Percentiles rank a stretch among this genome's conserved stretches.
phyloP scores from a whole-genome alignment of 345 rosid genomes.

The Fremontodendron californicum region DNA sequence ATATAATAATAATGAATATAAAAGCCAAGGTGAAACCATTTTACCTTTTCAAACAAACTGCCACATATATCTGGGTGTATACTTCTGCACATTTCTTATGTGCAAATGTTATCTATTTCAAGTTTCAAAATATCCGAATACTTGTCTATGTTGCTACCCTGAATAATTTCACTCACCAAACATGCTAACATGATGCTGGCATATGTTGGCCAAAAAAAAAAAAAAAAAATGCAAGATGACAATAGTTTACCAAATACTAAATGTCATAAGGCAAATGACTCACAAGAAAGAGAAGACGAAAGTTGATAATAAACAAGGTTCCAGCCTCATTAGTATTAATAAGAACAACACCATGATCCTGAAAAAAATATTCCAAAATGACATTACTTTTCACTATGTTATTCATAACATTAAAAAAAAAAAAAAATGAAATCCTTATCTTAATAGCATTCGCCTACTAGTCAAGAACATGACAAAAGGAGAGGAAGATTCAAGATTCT shows the following conservation, averaged over 20 bases:
- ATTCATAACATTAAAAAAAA: neutral
- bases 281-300: slow-evolving; percentile 87
- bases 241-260: too few relatives aligned
- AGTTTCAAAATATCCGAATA: neutral
- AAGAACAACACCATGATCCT: slow-evolving; percentile 84
- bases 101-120: neutral
- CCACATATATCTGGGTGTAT: too few relatives aligned
- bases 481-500: neutral
- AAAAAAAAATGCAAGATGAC: neutral
- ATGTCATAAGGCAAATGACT: slow-evolving; percentile 19
- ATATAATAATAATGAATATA: too few relatives aligned
- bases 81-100: too few relatives aligned
- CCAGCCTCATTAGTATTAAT: too few relatives aligned
- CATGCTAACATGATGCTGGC: neutral
- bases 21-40: too few relatives aligned
- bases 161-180: neutral
- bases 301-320: slow-evolving; percentile 75
- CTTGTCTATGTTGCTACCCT: neutral
- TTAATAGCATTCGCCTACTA: neutral
- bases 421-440: neutral
- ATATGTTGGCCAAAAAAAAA: slow-evolving; percentile 8
- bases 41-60: too few relatives aligned
- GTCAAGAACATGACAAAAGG: neutral
- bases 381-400: neutral
- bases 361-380: slow-evolving; percentile 22